Evolutionary conservation across 2,329 filamentous ascomycete species (phyloP), one percentile per base, ranked within the genome.

Genomic region (Fonsecaea pedrosoi): DNA sequence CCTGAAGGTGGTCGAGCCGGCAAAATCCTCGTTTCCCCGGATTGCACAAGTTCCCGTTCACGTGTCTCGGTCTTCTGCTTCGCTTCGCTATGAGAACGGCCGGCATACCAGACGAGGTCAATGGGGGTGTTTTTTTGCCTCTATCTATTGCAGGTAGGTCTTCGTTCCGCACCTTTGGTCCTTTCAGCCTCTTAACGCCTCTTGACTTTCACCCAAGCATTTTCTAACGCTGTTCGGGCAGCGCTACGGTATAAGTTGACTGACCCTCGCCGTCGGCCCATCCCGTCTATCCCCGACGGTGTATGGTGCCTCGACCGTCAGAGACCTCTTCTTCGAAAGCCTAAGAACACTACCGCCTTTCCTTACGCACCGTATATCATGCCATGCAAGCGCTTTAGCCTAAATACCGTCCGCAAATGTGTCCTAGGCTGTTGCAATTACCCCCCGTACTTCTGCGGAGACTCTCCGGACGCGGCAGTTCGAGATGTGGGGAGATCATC

Each of bases 391-490:
- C 15, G 34, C 59, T 61, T 61, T 61, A 61, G 59, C 32, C 59
- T 61, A 54, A 61, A 61, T 60, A 48, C 38, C 32, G n/a, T 40
- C n/a, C 48, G 35, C 25, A 30, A 61, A 35, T 21, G 9, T 18
- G 6, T 54, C 45, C 45, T 55, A 55, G 54, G 54, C 54, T 55
- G 54, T 37, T 54, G 35, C 34, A 37, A 35, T 38, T 21, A n/a
- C 34, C 42, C 42, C 57, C 42, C 57, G 5, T 42, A 25, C 30
- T 30, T 30, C 18, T 37, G 34, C 34, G 59, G 59, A 40, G 48
- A 61, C 10, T 54, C 59, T 40, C 59, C 59, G 48, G 59, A 61
- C 48, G 13, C 59, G 59, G 59, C 45, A 61, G 38, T 61, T 61
- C 30, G 34, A 40, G 40, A 54, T 61, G 59, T 53, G 59, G 59